Evolutionary conservation across 2,329 filamentous ascomycete genomes (phyloP).

Genomic region (Exophiala aquamarina): DNA sequence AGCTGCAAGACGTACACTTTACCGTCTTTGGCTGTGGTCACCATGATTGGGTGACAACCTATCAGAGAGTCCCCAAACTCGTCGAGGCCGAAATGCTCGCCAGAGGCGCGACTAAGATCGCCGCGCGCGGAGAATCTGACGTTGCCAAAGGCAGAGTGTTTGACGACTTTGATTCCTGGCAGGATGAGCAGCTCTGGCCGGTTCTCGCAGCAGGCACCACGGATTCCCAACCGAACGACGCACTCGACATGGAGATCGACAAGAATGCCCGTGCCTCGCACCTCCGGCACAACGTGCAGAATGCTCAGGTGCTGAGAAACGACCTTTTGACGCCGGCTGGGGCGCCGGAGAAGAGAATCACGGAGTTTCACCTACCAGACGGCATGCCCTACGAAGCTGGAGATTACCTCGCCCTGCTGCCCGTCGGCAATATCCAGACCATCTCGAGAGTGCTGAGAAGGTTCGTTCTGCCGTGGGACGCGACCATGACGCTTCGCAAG

Average conservation of each 20-base stretch:
- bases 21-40: conserved; percentile 71
- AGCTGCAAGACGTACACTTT: conserved; percentile 60
- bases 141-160: conserved; percentile 66
- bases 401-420: conserved; percentile 74
- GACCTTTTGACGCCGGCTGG: conserved; percentile 52
- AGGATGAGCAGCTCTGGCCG: conserved; percentile 57
- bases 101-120: conserved; percentile 51
- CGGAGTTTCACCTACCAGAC: conserved; percentile 67
- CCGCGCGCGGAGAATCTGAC: conserved; percentile 51
- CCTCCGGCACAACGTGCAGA: conserved; percentile 63
- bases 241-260: conserved; percentile 54
- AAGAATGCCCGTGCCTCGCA: conserved; percentile 55
- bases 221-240: conserved; percentile 27
- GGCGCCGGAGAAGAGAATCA: conserved; percentile 60
- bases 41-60: conserved; percentile 56
- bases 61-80: conserved; percentile 65
- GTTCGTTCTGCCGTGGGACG: conserved; percentile 70
- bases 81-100: conserved; percentile 57
- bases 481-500: conserved; percentile 61
- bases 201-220: conserved; percentile 43
- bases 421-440: conserved; percentile 64
- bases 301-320: conserved; percentile 59
- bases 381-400: conserved; percentile 68
- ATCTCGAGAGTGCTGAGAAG: conserved; percentile 63
- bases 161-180: conserved; percentile 67